Evolutionary conservation across 257 asterid genomes (phyloP).

Genomic region (Jaltomata sinuosa): DNA sequence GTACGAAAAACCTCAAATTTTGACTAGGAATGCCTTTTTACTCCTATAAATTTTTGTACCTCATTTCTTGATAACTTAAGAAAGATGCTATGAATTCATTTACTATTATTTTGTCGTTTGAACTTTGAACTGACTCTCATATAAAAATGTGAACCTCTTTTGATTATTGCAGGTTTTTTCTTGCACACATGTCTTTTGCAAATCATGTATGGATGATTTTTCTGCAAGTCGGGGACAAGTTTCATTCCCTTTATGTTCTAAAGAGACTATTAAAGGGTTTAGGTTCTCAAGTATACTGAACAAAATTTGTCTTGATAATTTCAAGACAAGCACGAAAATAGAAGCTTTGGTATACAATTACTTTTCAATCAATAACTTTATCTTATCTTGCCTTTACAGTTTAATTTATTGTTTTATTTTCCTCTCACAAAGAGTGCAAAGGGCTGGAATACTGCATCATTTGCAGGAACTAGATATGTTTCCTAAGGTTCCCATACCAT

Average conservation of each 20-base stretch:
- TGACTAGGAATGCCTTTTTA: not conserved
- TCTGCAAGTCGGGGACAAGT: conserved; percentile 51
- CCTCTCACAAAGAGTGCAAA: not conserved
- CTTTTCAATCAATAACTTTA: not conserved
- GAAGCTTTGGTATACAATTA: conserved; percentile 68
- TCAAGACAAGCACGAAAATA: conserved; percentile 81
- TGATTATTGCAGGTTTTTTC: conserved; percentile 50
- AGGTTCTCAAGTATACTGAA: conserved; percentile 68
- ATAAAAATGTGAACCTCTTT: not conserved
- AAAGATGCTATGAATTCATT: not conserved
- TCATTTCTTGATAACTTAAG: not conserved
- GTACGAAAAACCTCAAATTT: not conserved
- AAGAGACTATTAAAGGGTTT: conserved; percentile 54
- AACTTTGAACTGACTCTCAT: not conserved
- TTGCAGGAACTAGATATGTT: not conserved
- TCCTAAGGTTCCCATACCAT: no score
- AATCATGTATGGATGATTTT: conserved; percentile 59
- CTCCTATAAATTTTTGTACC: not conserved
- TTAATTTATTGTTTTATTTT: not conserved
- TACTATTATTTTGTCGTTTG: not conserved
- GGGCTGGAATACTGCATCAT: not conserved
- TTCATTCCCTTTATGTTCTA: conserved; percentile 72
- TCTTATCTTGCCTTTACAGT: not conserved
- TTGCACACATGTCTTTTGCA: conserved; percentile 76
- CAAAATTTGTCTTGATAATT: conserved; percentile 52